A percentile compares a stretch with the other conserved stretches of the same genome.
phyloP scores from a whole-genome alignment of 176 grass and related monocot species.

The Oryza brachyantha region DNA sequence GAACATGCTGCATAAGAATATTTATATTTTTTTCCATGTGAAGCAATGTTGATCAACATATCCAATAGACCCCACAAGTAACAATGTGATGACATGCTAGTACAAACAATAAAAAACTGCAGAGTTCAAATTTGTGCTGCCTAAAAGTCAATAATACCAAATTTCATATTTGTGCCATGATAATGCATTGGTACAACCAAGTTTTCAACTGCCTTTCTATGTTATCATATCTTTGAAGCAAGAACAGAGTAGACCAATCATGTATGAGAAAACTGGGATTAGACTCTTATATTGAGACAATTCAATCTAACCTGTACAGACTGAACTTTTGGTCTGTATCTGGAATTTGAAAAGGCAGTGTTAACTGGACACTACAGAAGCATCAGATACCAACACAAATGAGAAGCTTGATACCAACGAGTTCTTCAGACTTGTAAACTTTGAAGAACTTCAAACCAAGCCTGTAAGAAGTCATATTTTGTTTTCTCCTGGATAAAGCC shows the following conservation, averaged over 20 bases:
- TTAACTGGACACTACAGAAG: constrained; percentile 28
- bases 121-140: background rate
- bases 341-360: constrained; percentile 45
- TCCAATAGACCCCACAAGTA: background rate
- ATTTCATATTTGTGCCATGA: constrained; percentile 5
- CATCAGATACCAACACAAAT: constrained; percentile 20
- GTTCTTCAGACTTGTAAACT: background rate
- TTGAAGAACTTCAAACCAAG: constrained; percentile 22
- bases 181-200: background rate
- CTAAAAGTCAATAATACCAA: background rate
- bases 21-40: background rate
- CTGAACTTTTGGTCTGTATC: constrained; percentile 31
- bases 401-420: background rate
- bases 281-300: background rate
- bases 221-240: background rate
- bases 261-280: constrained; percentile 14
- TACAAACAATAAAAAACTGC: background rate
- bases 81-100: constrained; percentile 20
- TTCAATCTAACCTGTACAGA: constrained; percentile 38
- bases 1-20: background rate
- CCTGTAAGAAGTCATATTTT: background rate
- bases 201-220: constrained; percentile 7
- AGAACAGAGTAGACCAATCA: background rate
- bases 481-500: constrained; percentile 10
- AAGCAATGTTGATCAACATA: background rate